Percentiles rank a stretch among this genome's conserved stretches.
Conservation (phyloP, 805 yeast genomes). For the Yarrowia sp. region DNA sequence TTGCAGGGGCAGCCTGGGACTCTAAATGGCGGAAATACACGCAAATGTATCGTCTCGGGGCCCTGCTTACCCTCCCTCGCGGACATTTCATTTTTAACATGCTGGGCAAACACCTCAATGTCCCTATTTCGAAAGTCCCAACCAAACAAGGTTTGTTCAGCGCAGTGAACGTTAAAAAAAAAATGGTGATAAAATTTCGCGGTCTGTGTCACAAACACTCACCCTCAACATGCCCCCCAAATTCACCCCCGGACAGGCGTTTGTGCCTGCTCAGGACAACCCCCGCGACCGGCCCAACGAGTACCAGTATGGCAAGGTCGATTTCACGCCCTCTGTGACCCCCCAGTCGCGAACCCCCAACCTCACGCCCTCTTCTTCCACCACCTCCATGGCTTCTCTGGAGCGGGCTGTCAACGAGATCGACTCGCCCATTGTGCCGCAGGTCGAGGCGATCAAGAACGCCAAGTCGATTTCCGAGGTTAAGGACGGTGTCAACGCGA, state of each 20-base stretch:
- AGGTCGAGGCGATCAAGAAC: slow-evolving; percentile 51
- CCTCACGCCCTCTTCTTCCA: slow-evolving; percentile 37
- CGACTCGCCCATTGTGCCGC: slow-evolving; percentile 63
- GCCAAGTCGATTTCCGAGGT: slow-evolving; percentile 55
- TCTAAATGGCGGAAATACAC: too few species aligned
- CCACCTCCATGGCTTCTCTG: slow-evolving; percentile 71
- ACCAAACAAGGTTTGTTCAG: neutral
- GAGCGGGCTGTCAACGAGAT: slow-evolving; percentile 69
- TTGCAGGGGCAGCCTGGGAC: too few species aligned
- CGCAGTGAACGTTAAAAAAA: neutral
- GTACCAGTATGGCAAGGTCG: slow-evolving; percentile 21
- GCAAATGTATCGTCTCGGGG: too few species aligned
- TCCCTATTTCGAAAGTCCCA: too few species aligned
- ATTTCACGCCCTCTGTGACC: neutral
- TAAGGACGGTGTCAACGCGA: slow-evolving; percentile 51
- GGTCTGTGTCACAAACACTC: neutral
- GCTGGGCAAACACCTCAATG: too few species aligned
- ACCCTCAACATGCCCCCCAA: slow-evolving; percentile 3
- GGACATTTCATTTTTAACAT: neutral
- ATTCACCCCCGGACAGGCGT: slow-evolving; percentile 23
- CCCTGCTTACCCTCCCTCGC: too few species aligned
- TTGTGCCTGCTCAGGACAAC: neutral
- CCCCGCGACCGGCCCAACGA: slow-evolving; percentile 26
- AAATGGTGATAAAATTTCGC: neutral
- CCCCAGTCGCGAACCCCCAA: slow-evolving; percentile 26